Evolutionary conservation across 2,329 filamentous ascomycete species (phyloP).

Genomic region (Stachybotrys echinatus): DNA sequence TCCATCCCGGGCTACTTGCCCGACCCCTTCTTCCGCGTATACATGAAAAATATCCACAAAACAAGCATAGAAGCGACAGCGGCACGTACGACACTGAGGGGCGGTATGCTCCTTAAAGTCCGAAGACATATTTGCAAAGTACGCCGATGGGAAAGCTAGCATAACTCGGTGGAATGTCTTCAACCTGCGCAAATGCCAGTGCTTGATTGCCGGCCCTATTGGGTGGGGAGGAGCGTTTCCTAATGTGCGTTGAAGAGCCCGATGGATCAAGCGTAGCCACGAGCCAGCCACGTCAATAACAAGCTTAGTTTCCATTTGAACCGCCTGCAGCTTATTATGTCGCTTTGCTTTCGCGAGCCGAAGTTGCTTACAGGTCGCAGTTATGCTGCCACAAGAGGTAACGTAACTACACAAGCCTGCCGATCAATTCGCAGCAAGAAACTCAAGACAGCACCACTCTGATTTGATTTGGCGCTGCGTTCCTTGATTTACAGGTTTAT

Average conservation of each 20-base stretch:
- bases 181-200: constrained; percentile 31
- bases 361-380: no score
- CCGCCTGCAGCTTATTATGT: no score
- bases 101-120: constrained; percentile 43
- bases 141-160: constrained; percentile 31
- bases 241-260: constrained; percentile 13
- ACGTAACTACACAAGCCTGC: no score
- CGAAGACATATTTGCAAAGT: constrained; percentile 45
- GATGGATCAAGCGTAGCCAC: no score
- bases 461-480: no score
- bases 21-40: constrained; percentile 31
- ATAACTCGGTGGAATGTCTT: constrained; percentile 30
- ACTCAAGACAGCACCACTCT: no score
- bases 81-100: constrained; percentile 43
- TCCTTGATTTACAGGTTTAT: no score
- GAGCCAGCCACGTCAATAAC: no score
- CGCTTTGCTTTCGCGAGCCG: no score
- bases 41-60: constrained; percentile 32
- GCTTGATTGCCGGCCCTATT: constrained; percentile 35
- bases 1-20: constrained; percentile 30
- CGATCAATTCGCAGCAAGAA: no score
- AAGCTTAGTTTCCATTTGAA: no score
- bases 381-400: no score
- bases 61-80: constrained; percentile 40
- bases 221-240: constrained; percentile 20